Conservation (phyloP, 2,329 filamentous ascomycete species). For the Microdochium nivale region DNA sequence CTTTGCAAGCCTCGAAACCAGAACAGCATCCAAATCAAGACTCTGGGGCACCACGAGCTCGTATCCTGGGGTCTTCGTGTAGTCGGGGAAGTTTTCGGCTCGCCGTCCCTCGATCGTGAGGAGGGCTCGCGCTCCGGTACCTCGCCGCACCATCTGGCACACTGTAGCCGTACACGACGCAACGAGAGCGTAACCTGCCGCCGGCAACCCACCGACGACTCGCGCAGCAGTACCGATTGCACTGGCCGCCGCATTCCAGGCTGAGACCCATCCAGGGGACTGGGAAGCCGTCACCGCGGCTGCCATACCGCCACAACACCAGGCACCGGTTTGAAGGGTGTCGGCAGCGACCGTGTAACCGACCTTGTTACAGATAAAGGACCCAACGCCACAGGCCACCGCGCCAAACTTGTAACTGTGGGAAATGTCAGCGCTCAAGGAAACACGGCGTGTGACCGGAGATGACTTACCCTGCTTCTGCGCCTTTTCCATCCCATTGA, state of each 20-base stretch:
- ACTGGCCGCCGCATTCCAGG: background rate
- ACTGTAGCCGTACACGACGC: constrained; percentile 1
- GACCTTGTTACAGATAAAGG: background rate
- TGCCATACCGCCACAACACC: constrained; percentile 1
- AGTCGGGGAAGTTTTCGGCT: too few relatives aligned
- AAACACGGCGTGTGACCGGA: background rate
- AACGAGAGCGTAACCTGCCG: background rate
- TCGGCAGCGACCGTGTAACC: constrained; percentile 1
- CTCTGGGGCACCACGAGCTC: too few relatives aligned
- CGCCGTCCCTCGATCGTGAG: too few relatives aligned
- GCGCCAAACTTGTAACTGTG: constrained; percentile 2
- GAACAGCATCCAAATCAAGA: too few relatives aligned
- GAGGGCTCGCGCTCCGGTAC: too few relatives aligned
- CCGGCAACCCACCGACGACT: background rate
- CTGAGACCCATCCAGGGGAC: constrained; percentile 1
- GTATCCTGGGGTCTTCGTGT: too few relatives aligned
- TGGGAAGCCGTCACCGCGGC: constrained; percentile 1
- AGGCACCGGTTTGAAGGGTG: constrained; percentile 1
- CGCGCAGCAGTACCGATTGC: background rate
- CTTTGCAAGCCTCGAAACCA: too few relatives aligned
- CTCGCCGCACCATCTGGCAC: background rate
- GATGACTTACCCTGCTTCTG: constrained; percentile 1
- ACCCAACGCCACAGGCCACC: constrained; percentile 1
- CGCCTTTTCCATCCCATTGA: background rate
- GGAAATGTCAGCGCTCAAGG: background rate